Conservation (phyloP, 352 stramenopile species). For the Phytophthora pisi region DNA sequence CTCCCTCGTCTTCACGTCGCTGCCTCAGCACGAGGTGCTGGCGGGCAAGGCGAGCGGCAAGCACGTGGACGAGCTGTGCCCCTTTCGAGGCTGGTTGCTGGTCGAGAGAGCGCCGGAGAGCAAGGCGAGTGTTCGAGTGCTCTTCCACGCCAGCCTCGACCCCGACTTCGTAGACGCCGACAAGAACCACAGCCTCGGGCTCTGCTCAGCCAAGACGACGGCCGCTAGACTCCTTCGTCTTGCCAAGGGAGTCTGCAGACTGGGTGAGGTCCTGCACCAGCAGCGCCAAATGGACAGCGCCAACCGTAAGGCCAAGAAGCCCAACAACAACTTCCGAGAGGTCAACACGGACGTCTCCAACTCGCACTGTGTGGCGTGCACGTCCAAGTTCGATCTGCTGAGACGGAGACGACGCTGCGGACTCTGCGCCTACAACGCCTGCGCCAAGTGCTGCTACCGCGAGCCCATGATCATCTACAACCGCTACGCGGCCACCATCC, state of each 20-base stretch:
- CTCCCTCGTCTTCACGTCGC: conserved; percentile 33
- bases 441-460: conserved; percentile 38
- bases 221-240: conserved; percentile 32
- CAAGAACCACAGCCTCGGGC: conserved; percentile 13
- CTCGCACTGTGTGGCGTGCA: conserved; percentile 47
- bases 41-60: conserved; percentile 41
- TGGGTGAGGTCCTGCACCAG: conserved; percentile 36
- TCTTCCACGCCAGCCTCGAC: conserved; percentile 36
- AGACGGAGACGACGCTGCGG: conserved; percentile 36
- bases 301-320: conserved; percentile 3
- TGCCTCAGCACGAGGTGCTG: conserved; percentile 35
- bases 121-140: conserved; percentile 34
- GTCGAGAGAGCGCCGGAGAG: conserved; percentile 38
- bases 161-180: conserved; percentile 9
- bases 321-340: conserved; percentile 2
- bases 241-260: conserved; percentile 35
- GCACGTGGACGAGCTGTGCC: conserved; percentile 35
- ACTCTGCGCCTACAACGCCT: conserved; percentile 44
- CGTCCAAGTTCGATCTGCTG: conserved; percentile 37
- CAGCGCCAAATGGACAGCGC: conserved; percentile 21
- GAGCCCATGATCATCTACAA: conserved; percentile 51
- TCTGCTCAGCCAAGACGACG: conserved; percentile 35
- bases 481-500: conserved; percentile 38
- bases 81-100: conserved; percentile 30
- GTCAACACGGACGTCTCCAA: conserved; percentile 29